These are phyloP conservation scores for Hypoxylon sp. DNA, from an alignment of 2,329 filamentous ascomycete species.

Conservation along the genomic window DNA sequence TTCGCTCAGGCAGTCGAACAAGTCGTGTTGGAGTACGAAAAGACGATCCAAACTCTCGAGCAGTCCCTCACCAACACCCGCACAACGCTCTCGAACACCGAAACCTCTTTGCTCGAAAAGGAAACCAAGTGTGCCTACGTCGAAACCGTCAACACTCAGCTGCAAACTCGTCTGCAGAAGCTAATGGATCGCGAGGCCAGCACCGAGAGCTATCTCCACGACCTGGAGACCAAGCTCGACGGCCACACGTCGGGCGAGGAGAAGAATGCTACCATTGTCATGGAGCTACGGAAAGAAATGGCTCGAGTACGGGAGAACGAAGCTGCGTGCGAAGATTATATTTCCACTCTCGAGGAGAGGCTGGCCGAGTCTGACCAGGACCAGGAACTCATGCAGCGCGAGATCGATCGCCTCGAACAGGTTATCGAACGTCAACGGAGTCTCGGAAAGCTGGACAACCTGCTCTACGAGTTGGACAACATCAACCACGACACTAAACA, in stretches of 20 bases:
- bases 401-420: constrained; percentile 92
- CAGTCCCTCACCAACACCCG: constrained; percentile 90
- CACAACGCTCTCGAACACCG: constrained; percentile 80
- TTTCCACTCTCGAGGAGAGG: constrained; percentile 93
- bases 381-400: constrained; percentile 93
- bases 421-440: constrained; percentile 95
- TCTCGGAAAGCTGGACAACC: constrained; percentile 90
- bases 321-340: constrained; percentile 91
- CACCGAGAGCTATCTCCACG: constrained; percentile 91
- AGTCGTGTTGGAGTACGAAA: constrained; percentile 96
- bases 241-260: constrained; percentile 92
- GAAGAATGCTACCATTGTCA: constrained; percentile 84
- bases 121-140: constrained; percentile 93
- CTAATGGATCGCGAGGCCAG: constrained; percentile 88
- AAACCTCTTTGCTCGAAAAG: constrained; percentile 87
- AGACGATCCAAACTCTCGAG: constrained; percentile 94
- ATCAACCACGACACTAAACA: constrained; percentile 69
- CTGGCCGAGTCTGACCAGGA: constrained; percentile 96
- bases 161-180: constrained; percentile 91
- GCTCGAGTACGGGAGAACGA: constrained; percentile 88
- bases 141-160: constrained; percentile 89
- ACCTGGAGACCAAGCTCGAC: constrained; percentile 89
- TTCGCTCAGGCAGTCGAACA: constrained; percentile 96
- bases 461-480: constrained; percentile 88
- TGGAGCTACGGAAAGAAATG: constrained; percentile 91